Percentiles rank a stretch among this genome's conserved stretches.
phyloP scores from a whole-genome alignment of 495 filamentous ascomycete species.

The Talaromyces liani region DNA sequence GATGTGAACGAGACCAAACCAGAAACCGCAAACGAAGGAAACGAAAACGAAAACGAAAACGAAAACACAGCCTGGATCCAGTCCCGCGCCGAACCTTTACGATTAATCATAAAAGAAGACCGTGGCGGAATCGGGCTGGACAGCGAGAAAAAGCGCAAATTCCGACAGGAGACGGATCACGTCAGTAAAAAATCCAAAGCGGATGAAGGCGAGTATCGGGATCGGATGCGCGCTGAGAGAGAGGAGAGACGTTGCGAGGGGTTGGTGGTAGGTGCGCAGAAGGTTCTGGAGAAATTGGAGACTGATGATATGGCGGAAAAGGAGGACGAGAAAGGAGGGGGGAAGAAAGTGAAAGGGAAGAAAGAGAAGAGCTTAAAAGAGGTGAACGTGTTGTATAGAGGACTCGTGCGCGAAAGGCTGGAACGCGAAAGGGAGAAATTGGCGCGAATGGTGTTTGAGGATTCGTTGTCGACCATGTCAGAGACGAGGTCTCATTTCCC shows the following conservation, averaged over 20 bases:
- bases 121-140: slow-evolving; percentile 82
- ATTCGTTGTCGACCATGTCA: slow-evolving; percentile 47
- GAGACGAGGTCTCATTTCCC: slow-evolving; percentile 24
- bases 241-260: slow-evolving; percentile 63
- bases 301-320: slow-evolving; percentile 13
- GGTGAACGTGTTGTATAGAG: slow-evolving; percentile 75
- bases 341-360: slow-evolving; percentile 8
- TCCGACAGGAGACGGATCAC: slow-evolving; percentile 55
- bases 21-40: not conserved
- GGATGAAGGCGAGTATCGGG: slow-evolving; percentile 68
- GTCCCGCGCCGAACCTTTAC: slow-evolving; percentile 56
- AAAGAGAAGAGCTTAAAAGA: slow-evolving; percentile 40
- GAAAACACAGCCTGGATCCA: slow-evolving; percentile 11
- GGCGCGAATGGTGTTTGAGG: slow-evolving; percentile 62
- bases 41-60: not conserved
- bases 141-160: slow-evolving; percentile 72
- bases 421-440: slow-evolving; percentile 62
- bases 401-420: slow-evolving; percentile 58
- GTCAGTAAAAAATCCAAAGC: slow-evolving; percentile 52
- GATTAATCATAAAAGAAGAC: slow-evolving; percentile 66
- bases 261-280: slow-evolving; percentile 67
- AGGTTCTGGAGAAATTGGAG: slow-evolving; percentile 69
- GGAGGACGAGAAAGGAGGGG: slow-evolving; percentile 14
- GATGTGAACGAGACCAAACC: not conserved
- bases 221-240: slow-evolving; percentile 62